Evolutionary conservation across 495 filamentous ascomycete species (phyloP).

Genomic region (Aspergillus funiculosus): DNA sequence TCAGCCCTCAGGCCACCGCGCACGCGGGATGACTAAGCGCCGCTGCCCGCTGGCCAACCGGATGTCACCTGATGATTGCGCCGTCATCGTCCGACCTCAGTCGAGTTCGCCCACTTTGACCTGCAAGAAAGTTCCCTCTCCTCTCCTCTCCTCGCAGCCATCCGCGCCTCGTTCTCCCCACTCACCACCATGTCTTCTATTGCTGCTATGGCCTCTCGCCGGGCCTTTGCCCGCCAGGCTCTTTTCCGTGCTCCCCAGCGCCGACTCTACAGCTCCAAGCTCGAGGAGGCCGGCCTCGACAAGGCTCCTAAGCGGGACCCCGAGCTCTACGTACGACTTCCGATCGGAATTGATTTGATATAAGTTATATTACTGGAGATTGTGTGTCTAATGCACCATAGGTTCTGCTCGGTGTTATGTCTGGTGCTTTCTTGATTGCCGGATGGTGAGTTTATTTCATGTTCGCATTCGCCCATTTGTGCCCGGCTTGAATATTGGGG

Average conservation of each 20-base stretch:
- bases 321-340: slow-evolving; percentile 66
- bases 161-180: slow-evolving; percentile 17
- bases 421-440: slow-evolving; percentile 75
- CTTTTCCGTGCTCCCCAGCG: slow-evolving; percentile 38
- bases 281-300: slow-evolving; percentile 48
- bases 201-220: slow-evolving; percentile 47
- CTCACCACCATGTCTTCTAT: slow-evolving; percentile 47
- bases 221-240: slow-evolving; percentile 45
- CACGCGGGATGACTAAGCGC: slow-evolving; percentile 27
- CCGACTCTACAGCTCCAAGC: slow-evolving; percentile 42
- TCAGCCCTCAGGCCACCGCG: too few relatives aligned
- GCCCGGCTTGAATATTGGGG: too few relatives aligned
- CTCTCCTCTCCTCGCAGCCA: slow-evolving; percentile 15
- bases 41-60: slow-evolving; percentile 17
- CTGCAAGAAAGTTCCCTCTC: slow-evolving; percentile 15
- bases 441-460: slow-evolving; percentile 65
- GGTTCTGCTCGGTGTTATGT: slow-evolving; percentile 91
- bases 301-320: slow-evolving; percentile 70
- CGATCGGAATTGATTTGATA: slow-evolving; percentile 2
- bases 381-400: slow-evolving; percentile 33
- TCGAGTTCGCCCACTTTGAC: slow-evolving; percentile 27
- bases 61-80: slow-evolving; percentile 33
- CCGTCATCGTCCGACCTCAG: slow-evolving; percentile 33
- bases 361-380: not conserved
- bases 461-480: slow-evolving; percentile 43